Base-by-base conservation (phyloP, 257 asterid genomes). In the Solanum pinnatisectum region DNA sequence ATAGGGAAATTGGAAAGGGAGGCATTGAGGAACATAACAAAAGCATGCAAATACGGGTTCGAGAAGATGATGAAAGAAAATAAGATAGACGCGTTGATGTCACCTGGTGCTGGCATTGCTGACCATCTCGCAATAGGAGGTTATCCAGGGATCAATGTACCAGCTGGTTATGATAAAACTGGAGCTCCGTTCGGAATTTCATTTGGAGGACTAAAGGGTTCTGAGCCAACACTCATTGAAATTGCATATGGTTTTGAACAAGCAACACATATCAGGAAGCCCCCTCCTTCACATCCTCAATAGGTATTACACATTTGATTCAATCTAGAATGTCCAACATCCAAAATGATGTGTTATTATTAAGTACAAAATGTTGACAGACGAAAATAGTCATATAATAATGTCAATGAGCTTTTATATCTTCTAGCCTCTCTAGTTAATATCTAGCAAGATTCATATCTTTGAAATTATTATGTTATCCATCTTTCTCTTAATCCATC, bases 241-340 rank as follows among this genome's bases (percentile, higher is more conserved):
- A 94, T 94, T 90, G 94, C 94, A 18, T 92, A 93, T 89, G 92
- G 87, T 12, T 94, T 94, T 84, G 96, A 92, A 85, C 94, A 93
- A 88, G 93, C 93, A 33, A 92, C 95, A 3, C 91, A 92, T 85
- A 44, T 86, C 16, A 93, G 96, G 86, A 94, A 91, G 49, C 94
- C 94, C 30, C 95, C 95, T 44, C 71, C 90, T 79, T 4, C 39
- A 25, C 84, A 79, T 79, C 84, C 39, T 79, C 65, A 22, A 8
- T 79, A 79, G 25, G 35, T 42, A 79, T 44, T 14, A n/a, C 84
- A 42, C 27, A 15, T 79, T 25, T n/a, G 23, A 78, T 44, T 42
- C 65, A 78, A 8, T 78, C 84, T 14, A 42, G 23, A 42, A 42
- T 78, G 65, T 25, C 18, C 15, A 2, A 15, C 84, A 7, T 78